Conservation (phyloP, 768 basidiomycete species). For the Podaxis mareebaensis region DNA sequence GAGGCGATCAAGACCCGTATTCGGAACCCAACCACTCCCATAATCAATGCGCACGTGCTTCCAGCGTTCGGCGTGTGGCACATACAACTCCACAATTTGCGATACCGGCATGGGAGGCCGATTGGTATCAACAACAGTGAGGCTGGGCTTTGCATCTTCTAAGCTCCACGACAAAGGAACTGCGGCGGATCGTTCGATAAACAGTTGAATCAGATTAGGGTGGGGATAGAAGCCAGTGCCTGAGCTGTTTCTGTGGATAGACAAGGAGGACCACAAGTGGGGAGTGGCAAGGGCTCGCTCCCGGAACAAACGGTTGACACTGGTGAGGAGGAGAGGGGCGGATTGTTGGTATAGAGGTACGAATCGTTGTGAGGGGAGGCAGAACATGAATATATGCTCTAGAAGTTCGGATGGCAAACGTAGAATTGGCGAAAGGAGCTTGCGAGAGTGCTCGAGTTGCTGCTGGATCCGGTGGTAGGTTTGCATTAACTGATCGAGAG, state of each 20-base stretch:
- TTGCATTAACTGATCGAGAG: slow-evolving; percentile 7
- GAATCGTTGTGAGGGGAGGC: slow-evolving; percentile 15
- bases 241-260: slow-evolving; percentile 18
- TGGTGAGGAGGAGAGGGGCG: slow-evolving; percentile 16
- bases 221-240: slow-evolving; percentile 16
- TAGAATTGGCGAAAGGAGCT: slow-evolving; percentile 14
- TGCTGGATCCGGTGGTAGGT: slow-evolving; percentile 1
- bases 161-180: slow-evolving; percentile 28
- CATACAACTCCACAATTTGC: slow-evolving; percentile 24
- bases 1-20: slow-evolving; percentile 17
- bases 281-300: slow-evolving; percentile 18
- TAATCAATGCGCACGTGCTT: slow-evolving; percentile 25
- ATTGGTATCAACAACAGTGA: slow-evolving; percentile 18
- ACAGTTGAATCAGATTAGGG: slow-evolving; percentile 19
- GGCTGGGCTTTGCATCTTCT: slow-evolving; percentile 17
- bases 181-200: slow-evolving; percentile 28
- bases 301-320: slow-evolving; percentile 17
- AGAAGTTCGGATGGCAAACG: slow-evolving; percentile 12
- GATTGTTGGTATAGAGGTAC: slow-evolving; percentile 11
- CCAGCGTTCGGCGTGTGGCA: slow-evolving; percentile 29
- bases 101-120: slow-evolving; percentile 19
- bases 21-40: slow-evolving; percentile 21
- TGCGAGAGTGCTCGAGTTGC: slow-evolving; percentile 17
- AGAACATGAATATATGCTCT: slow-evolving; percentile 15
- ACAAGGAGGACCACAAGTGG: slow-evolving; percentile 25